These are phyloP conservation scores for Fusarium sp. DNA, from an alignment of 2,329 filamentous ascomycete species.

Conservation along the genomic window DNA sequence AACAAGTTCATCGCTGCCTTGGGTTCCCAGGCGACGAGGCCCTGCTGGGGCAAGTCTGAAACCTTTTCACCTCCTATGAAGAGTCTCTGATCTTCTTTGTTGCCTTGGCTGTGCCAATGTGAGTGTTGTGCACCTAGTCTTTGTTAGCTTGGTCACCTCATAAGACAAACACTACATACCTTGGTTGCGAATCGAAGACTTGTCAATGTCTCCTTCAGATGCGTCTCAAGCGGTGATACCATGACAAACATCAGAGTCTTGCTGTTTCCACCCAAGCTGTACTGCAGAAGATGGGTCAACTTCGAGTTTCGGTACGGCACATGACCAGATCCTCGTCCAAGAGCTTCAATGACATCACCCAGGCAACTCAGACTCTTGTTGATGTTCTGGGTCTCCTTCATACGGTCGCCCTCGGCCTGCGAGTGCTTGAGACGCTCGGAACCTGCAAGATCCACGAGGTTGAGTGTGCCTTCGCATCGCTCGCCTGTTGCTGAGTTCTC, in stretches of 20 bases:
- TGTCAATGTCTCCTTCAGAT: conserved; percentile 92
- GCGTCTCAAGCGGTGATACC: conserved; percentile 91
- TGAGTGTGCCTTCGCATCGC: conserved; percentile 90
- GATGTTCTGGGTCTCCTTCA: conserved; percentile 97
- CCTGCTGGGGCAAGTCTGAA: not conserved
- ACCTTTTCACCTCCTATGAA: conserved; percentile 30
- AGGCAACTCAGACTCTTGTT: conserved; percentile 94
- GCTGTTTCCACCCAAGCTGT: conserved; percentile 92
- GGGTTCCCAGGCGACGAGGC: conserved; percentile 5
- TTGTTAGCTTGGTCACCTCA: conserved; percentile 13
- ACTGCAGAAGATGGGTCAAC: conserved; percentile 94
- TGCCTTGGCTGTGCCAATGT: conserved; percentile 89
- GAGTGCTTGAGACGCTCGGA: conserved; percentile 92
- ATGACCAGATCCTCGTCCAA: conserved; percentile 86
- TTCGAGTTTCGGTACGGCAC: conserved; percentile 97
- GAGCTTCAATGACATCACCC: conserved; percentile 92
- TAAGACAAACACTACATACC: conserved; percentile 59
- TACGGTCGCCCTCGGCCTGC: conserved; percentile 84
- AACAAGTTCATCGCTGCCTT: conserved; percentile 1
- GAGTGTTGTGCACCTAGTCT: conserved; percentile 81
- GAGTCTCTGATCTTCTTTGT: conserved; percentile 69
- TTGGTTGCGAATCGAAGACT: conserved; percentile 97
- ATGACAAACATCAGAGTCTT: conserved; percentile 99
- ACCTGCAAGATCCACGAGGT: conserved; percentile 94
- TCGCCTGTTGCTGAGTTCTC: conserved; percentile 82